phyloP scores from a whole-genome alignment of 768 basidiomycete species.

The Crepidotus variabilis region DNA sequence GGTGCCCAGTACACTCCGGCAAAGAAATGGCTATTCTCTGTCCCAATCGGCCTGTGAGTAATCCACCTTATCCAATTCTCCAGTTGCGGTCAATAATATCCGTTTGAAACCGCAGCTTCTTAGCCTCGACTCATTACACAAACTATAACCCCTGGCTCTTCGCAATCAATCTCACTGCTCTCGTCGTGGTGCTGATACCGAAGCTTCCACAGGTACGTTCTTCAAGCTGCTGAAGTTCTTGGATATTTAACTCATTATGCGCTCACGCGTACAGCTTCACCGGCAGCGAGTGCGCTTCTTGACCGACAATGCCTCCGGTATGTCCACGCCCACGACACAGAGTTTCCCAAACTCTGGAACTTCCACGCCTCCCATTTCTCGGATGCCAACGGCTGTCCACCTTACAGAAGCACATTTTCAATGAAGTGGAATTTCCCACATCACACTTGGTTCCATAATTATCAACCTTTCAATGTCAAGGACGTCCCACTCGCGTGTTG shows the following conservation, averaged over 20 bases:
- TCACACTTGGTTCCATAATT: neutral
- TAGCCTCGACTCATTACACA: conserved; percentile 97
- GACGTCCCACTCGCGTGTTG: neutral
- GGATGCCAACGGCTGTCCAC: conserved; percentile 40
- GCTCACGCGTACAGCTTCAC: conserved; percentile 52
- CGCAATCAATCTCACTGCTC: conserved; percentile 81
- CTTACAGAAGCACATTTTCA: conserved; percentile 14
- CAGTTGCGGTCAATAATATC: neutral
- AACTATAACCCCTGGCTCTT: conserved; percentile 95
- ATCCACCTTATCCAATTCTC: neutral
- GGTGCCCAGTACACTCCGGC: conserved; percentile 98
- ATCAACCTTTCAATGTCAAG: neutral
- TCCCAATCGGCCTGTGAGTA: conserved; percentile 84
- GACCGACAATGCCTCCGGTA: conserved; percentile 58
- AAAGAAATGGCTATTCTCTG: conserved; percentile 92
- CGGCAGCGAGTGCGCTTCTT: conserved; percentile 80
- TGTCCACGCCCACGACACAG: conserved; percentile 62
- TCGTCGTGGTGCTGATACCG: conserved; percentile 80
- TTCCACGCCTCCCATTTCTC: conserved; percentile 38
- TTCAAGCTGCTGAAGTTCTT: neutral
- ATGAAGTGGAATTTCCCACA: conserved; percentile 1
- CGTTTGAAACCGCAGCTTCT: conserved; percentile 55
- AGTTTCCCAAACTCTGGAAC: conserved; percentile 53
- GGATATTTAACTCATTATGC: conserved; percentile 5
- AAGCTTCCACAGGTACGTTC: conserved; percentile 86